A percentile compares a stretch with the other conserved stretches of the same genome.
phyloP scores from a whole-genome alignment of 257 asterid species.

The Gentiana straminea region DNA sequence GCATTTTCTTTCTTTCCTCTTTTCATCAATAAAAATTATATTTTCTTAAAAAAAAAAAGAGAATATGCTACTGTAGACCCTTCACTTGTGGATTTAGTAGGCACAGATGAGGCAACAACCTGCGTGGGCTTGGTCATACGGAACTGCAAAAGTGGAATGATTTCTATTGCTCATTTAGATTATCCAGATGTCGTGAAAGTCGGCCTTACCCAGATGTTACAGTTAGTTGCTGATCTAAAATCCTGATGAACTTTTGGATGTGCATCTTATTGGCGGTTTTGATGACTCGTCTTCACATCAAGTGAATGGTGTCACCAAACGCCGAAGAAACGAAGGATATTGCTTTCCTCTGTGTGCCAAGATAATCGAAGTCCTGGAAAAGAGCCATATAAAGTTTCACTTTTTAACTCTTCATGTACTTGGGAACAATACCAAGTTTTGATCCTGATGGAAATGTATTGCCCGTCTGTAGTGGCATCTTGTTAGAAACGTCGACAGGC shows the following conservation, averaged over 20 bases:
- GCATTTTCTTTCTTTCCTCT: too few species aligned
- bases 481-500: conserved; percentile 65
- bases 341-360: conserved; percentile 73
- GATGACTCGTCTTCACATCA: conserved; percentile 58
- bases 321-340: conserved; percentile 28
- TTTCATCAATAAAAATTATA: too few species aligned
- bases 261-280: conserved; percentile 78
- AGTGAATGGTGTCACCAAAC: conserved; percentile 15
- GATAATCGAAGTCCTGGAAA: conserved; percentile 51
- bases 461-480: conserved; percentile 82
- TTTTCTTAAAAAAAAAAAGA: too few species aligned
- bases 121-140: conserved; percentile 77
- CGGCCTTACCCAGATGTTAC: conserved; percentile 75
- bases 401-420: conserved; percentile 79
- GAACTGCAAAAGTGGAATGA: conserved; percentile 62
- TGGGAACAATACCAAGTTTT: conserved; percentile 52
- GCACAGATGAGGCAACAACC: conserved; percentile 97
- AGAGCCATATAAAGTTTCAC: conserved; percentile 51
- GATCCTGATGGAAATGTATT: conserved; percentile 54
- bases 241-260: conserved; percentile 54
- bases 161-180: conserved; percentile 90
- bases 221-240: conserved; percentile 39
- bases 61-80: too few species aligned
- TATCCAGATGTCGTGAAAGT: conserved; percentile 51
- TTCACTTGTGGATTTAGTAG: conserved; percentile 22